Percentiles rank a stretch among this genome's conserved stretches.
These are phyloP conservation scores for Pseudognaphalium luteoalbum DNA, from an alignment of 129 eudicot species.

Conservation along the genomic window DNA sequence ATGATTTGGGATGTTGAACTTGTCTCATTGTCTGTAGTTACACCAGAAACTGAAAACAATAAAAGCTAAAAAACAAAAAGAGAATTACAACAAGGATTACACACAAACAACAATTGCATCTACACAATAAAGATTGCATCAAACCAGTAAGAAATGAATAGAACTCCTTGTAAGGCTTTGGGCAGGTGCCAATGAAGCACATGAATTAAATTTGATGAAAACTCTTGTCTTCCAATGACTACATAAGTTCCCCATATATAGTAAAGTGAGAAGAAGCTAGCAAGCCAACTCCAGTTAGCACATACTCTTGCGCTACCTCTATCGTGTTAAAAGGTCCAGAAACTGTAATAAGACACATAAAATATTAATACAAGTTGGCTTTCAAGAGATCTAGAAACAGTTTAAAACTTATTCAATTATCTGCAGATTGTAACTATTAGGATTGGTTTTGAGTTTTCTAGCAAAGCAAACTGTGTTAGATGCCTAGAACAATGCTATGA, in stretches of 20 bases:
- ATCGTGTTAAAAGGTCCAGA: constrained; percentile 55
- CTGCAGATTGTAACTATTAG: too few relatives aligned
- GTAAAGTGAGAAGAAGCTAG: constrained; percentile 60
- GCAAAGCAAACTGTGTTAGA: too few relatives aligned
- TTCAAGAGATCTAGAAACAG: too few relatives aligned
- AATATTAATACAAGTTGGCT: not conserved
- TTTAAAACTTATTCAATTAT: too few relatives aligned
- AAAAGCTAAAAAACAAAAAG: constrained; percentile 38
- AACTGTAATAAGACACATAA: constrained; percentile 40
- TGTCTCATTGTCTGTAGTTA: constrained; percentile 57
- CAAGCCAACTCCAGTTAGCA: constrained; percentile 68
- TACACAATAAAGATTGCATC: constrained; percentile 12
- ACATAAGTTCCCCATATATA: constrained; percentile 90
- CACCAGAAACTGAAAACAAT: too few relatives aligned
- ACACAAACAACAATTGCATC: not conserved
- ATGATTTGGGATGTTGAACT: constrained; percentile 58
- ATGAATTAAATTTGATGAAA: constrained; percentile 16
- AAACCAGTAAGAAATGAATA: constrained; percentile 41
- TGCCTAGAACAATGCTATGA: too few relatives aligned
- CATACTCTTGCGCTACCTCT: constrained; percentile 62
- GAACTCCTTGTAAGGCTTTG: constrained; percentile 23
- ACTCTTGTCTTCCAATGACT: constrained; percentile 43
- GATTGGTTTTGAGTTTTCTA: too few relatives aligned
- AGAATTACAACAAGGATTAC: not conserved
- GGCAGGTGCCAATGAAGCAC: constrained; percentile 24